Base-by-base conservation (phyloP, 2,329 filamentous ascomycete genomes). In the Xylaria sp. region DNA sequence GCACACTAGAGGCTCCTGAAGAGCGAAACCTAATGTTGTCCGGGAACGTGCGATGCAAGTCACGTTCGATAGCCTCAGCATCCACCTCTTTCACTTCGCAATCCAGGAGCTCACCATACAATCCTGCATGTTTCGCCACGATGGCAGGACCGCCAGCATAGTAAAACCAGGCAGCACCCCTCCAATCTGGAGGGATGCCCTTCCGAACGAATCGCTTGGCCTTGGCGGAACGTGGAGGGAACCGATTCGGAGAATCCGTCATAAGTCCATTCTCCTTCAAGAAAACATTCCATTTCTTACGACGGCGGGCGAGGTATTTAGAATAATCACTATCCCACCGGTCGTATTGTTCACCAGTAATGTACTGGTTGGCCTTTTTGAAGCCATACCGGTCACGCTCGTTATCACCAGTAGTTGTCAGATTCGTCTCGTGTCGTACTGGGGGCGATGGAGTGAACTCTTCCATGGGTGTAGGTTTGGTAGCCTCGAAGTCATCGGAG, bases 91-190 rank as follows among this genome's bases (percentile, higher is more conserved):
- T 91, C 41, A 92, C 89, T 70, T 84, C 82, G 69, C 88, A 85
- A 65, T 87, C 83, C 39, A 96, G 84, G 48, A 97, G 83, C 62
- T 89, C 86, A 62, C 90, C 87, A 78, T 98, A 98, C 18, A 95
- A 83, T 0, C 93, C 93, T 5, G 89, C 87, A 74, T 97, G 88
- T 76, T 93, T 91, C 61, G 89, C 88, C 69, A 97, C 80, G 73
- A 94, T 91, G 55, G 90, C 89, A 28, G 94, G 94, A 1, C 95
- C 95, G 23, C 94, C 94, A 12, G 94, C 94, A 78, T 98, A 98
- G 82, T 92, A 98, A 80, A 97, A 98, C 95, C 95, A 98, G 55
- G 95, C 95, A 6, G 93, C 92, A n/a, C 95, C 95, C 76, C 95
- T 89, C 90, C 94, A 97, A 73, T 97, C 94, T 0, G 94, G 93